Evolutionary conservation across 257 asterid genomes (phyloP).

Genomic region (Ilex asprella): DNA sequence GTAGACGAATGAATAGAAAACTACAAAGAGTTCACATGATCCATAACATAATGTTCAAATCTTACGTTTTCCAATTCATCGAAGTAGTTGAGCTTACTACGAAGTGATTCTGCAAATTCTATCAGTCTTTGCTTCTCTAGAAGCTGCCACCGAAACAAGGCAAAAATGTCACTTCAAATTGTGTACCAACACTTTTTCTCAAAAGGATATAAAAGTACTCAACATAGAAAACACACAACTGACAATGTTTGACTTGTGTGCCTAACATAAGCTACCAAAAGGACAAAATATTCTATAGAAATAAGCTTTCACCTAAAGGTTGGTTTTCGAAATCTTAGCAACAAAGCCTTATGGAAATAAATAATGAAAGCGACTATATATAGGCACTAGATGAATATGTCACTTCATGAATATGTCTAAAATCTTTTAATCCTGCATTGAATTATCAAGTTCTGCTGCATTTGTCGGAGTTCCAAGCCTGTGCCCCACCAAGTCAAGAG

Average conservation of each 20-base stretch:
- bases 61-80: conserved; percentile 99
- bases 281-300: background rate
- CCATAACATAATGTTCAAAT: conserved; percentile 21
- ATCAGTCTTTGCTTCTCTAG: conserved; percentile 91
- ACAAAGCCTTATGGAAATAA: no score
- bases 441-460: background rate
- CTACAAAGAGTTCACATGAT: conserved; percentile 11
- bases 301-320: background rate
- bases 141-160: conserved; percentile 41
- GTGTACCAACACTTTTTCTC: background rate
- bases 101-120: conserved; percentile 96
- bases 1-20: no score
- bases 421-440: background rate
- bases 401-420: background rate
- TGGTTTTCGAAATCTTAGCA: background rate
- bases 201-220: background rate
- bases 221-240: background rate
- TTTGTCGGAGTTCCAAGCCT: background rate
- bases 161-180: conserved; percentile 4
- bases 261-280: background rate
- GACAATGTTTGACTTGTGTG: background rate
- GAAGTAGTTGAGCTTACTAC: conserved; percentile 88
- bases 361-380: background rate
- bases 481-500: no score
- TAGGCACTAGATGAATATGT: background rate